Evolutionary conservation across 768 basidiomycete species (phyloP), one percentile per base, ranked within the genome.

Genomic region (Rhizopogon sp.): DNA sequence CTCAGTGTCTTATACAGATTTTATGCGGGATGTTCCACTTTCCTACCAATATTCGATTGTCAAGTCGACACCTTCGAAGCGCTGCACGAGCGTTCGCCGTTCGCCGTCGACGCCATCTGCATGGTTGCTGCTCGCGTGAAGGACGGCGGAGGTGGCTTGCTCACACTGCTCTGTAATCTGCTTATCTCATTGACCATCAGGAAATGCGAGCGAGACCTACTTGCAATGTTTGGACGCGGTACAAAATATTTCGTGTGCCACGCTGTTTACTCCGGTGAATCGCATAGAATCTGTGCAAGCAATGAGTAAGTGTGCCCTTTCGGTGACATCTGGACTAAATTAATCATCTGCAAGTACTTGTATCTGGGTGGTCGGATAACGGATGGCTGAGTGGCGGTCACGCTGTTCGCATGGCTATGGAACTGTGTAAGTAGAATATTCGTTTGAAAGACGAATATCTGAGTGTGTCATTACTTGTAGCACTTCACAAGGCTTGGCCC

Each of bases 391-490:
- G 88, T 60, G 90, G 92, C 9, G 93, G 91, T 9, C 95, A 97
- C 71, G 95, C 95, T n/a, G 93, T 97, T 8, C 82, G 94, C 50
- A 94, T 98, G 91, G 94, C 92, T 40, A 85, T 97, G 78, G 95
- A 98, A 66, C 76, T 95, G 51, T 93, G 91, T 90, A 65, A 67
- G 84, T 70, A 52, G 25, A 42, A 55, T 40, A 44, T 47, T 59
- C 43, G 41, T 44, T 13, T 29, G 16, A 33, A 37, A 46, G 28
- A 25, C n/a, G 7, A 33, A 53, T 11, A 20, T 31, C 31, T 49
- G 14, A 55, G 4, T 16, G 43, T 29, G 37, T 33, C 17, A 33
- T 52, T 39, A 50, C 41, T 41, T 56, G 39, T 63, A 92, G 90
- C 90, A 20, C 83, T 96, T 79, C 91, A 97, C 69, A 87, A 89